Base-by-base conservation (phyloP, 73 alveolate species). In the Effrenium voratum region DNA sequence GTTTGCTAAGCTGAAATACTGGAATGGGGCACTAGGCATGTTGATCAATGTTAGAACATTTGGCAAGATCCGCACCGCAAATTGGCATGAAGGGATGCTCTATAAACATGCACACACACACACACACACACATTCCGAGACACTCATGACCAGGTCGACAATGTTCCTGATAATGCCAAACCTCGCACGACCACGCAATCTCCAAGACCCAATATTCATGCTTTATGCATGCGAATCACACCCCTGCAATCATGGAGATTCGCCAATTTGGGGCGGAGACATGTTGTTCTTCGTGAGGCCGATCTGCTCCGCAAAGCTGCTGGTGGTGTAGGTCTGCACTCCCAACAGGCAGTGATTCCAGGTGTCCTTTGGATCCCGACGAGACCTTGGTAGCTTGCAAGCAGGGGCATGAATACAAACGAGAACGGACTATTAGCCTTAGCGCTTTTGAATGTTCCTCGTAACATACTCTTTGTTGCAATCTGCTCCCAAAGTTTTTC, bases 281-380 rank as follows among this genome's bases (percentile, higher is more conserved):
- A 92, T 92, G 98, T 92, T 92, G 92, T 92, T 92, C 26, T 82
- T 59, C 38, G 98, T 92, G 68, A 92, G 59, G 92, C 98, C 98
- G 45, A 92, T 92, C 82, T 92, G 98, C 98, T 92, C 98, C 28
- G 98, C 98, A 36, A 92, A 92, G 91, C 98, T 79, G 81, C 91
- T 76, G 70, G 98, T 92, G 73, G 91, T 59, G 88, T 52, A 75
- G 72, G 98, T 92, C 82, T 92, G 98, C n/a, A 92, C 97, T 12
- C 97, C 97, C 79, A 92, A 43, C 63, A 92, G 47, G 40, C 68
- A 38, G 66, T 92, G 98, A 44, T 59, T 50, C 98, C 98, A 92
- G 19, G 98, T 91, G 47, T 92, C 98, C 70, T 92, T 76, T 16
- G 98, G 98, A 43, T 92, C 80, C 40, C 50, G 98, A 2, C 98